Evolutionary conservation across 345 rosid species (phyloP), one percentile per base, ranked within the genome.

Genomic region (Punica granatum): DNA sequence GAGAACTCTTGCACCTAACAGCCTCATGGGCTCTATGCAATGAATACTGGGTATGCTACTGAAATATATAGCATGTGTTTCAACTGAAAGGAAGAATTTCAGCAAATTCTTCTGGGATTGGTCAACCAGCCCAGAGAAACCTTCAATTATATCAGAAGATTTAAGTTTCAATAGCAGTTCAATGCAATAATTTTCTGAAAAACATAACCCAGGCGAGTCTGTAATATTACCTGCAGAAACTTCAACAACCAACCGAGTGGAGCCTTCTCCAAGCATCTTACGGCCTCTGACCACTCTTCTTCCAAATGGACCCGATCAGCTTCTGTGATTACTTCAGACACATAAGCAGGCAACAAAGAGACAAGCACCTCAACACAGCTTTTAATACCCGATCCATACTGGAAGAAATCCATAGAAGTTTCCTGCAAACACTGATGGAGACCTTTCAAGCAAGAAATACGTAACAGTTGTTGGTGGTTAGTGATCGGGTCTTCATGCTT

Each of bases 371-470:
- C 88, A 78, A 86, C 76, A 83, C 93, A 88, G 71, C 75, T 84
- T 63, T 86, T 90, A 62, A 86, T 70, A 68, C 71, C 80, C 63
- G 74, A 71, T 41, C 75, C 80, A 82, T 79, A 83, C 26, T 75
- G 86, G 66, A 77, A 51, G 64, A 87, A 84, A 68, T 82, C 84
- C n/a, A 84, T 76, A 28, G 87, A 81, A 71, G 82, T 78, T 76
- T 84, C 92, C 67, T 84, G 90, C 21, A 88, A 84, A 82, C 92
- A 85, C 64, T 74, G 86, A 67, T 43, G 69, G 61, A 90, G 83
- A 72, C 98, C 97, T 65, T 83, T 86, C 98, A 97, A 90, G 80
- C 85, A 85, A 60, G 92, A 81, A 70, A 86, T 73, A 58, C 86
- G 80, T 69, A 92, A 63, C 54, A 74, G 78, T 60, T 73, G 82